These are phyloP conservation scores for Catharanthus roseus DNA, from an alignment of 257 asterid species.

Conservation along the genomic window DNA sequence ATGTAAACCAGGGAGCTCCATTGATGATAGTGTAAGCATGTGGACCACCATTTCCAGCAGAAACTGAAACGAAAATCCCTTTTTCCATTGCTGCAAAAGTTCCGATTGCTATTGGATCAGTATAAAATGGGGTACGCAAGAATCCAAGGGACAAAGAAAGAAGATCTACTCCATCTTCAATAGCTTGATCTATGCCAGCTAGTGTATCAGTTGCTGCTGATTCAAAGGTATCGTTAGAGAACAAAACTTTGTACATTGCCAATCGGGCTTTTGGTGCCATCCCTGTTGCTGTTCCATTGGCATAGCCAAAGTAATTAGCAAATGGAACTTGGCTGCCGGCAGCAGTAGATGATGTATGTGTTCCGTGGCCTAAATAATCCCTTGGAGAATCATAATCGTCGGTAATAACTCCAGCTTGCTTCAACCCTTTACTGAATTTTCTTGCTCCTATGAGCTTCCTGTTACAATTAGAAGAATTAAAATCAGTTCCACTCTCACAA, in stretches of 20 bases:
- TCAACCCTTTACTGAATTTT: conserved; percentile 10
- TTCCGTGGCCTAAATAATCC: conserved; percentile 18
- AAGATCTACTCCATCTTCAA: conserved; percentile 23
- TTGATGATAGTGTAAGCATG: conserved; percentile 8
- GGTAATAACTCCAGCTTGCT: conserved; percentile 3
- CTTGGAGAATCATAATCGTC: conserved; percentile 22
- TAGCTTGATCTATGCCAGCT: conserved; percentile 22
- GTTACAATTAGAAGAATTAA: conserved; percentile 18
- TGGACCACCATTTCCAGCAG: conserved; percentile 23
- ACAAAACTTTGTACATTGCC: conserved; percentile 20
- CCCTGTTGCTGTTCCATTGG: conserved; percentile 22
- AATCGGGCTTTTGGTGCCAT: conserved; percentile 17
- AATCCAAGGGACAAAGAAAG: conserved; percentile 16
- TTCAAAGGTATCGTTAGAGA: neutral
- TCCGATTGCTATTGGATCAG: conserved; percentile 19
- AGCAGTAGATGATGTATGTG: conserved; percentile 20
- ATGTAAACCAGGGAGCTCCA: conserved; percentile 20
- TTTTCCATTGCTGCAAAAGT: conserved; percentile 12
- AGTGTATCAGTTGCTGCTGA: conserved; percentile 10
- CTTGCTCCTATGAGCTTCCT: conserved; percentile 18
- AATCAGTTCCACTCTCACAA: conserved; percentile 15
- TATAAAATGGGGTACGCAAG: conserved; percentile 16
- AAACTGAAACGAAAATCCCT: conserved; percentile 18
- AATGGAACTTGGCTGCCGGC: conserved; percentile 12
- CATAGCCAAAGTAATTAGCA: conserved; percentile 17